Percentiles rank a stretch among this genome's conserved stretches.
Conservation (phyloP, 1,139 yeast species). For the Geotrichum carabidarum region DNA sequence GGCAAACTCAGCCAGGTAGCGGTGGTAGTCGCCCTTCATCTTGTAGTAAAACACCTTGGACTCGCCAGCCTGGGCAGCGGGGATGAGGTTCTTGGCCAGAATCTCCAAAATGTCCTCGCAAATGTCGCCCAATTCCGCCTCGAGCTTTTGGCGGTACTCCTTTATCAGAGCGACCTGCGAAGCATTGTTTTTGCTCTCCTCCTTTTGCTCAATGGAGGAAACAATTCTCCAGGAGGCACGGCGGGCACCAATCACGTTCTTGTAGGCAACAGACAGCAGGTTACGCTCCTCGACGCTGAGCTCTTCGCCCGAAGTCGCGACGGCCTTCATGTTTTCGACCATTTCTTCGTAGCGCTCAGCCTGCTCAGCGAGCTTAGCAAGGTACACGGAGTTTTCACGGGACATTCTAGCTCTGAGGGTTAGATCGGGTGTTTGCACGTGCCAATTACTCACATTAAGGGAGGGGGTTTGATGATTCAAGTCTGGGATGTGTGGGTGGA, state of each 20-base stretch:
- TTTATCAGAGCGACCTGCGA: constrained; percentile 85
- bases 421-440: not conserved
- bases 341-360: constrained; percentile 99
- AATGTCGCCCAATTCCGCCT: constrained; percentile 85
- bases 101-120: constrained; percentile 92
- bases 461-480: not conserved
- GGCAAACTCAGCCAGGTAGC: constrained; percentile 97
- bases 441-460: not conserved
- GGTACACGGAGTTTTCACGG: constrained; percentile 97
- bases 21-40: constrained; percentile 99
- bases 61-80: constrained; percentile 95
- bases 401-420: constrained; percentile 26
- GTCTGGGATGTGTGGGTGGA: not conserved
- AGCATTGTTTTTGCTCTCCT: constrained; percentile 88
- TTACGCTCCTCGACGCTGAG: constrained; percentile 97
- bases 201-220: constrained; percentile 96
- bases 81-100: constrained; percentile 81
- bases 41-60: constrained; percentile 97
- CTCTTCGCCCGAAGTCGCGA: constrained; percentile 93
- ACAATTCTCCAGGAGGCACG: constrained; percentile 99
- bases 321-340: constrained; percentile 98
- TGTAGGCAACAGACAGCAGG: constrained; percentile 93
- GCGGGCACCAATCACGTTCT: constrained; percentile 97
- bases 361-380: constrained; percentile 98
- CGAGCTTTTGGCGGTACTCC: constrained; percentile 93